Percentiles rank a stretch among this genome's conserved stretches.
Conservation (phyloP, 176 grass and related monocot genomes). For the Raddia distichophylla region DNA sequence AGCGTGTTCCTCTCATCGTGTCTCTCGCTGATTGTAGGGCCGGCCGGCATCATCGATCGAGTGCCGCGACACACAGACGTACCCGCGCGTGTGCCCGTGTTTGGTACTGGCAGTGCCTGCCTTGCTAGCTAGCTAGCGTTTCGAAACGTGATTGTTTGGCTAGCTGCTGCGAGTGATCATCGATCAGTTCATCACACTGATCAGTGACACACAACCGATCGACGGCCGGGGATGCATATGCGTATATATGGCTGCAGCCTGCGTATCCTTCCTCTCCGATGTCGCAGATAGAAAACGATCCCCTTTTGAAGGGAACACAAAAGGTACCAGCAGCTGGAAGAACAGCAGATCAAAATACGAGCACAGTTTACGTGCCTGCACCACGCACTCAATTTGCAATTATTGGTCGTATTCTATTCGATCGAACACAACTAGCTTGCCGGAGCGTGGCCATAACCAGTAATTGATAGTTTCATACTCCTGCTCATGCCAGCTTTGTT, state of each 20-base stretch:
- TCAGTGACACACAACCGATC: too few species aligned
- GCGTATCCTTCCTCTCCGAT: background rate
- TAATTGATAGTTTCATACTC: too few species aligned
- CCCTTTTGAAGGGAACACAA: constrained; percentile 3
- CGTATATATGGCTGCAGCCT: background rate
- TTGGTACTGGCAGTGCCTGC: background rate
- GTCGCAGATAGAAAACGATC: background rate
- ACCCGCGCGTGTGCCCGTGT: too few species aligned
- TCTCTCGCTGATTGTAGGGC: background rate
- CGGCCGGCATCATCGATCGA: background rate
- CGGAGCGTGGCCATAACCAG: background rate
- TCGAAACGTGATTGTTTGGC: background rate
- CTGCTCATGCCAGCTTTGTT: background rate
- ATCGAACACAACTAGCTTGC: too few species aligned
- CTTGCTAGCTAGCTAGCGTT: background rate
- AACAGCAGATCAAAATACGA: background rate
- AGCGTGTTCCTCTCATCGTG: background rate
- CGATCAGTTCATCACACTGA: too few species aligned
- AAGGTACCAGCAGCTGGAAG: background rate
- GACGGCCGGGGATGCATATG: background rate
- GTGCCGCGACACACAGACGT: too few species aligned
- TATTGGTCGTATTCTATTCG: background rate
- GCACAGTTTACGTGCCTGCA: background rate
- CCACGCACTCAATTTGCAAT: background rate
- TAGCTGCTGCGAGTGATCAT: background rate